These are phyloP conservation scores for Sphaceloma murrayae DNA, from an alignment of 2,329 filamentous ascomycete genomes.

Conservation along the genomic window DNA sequence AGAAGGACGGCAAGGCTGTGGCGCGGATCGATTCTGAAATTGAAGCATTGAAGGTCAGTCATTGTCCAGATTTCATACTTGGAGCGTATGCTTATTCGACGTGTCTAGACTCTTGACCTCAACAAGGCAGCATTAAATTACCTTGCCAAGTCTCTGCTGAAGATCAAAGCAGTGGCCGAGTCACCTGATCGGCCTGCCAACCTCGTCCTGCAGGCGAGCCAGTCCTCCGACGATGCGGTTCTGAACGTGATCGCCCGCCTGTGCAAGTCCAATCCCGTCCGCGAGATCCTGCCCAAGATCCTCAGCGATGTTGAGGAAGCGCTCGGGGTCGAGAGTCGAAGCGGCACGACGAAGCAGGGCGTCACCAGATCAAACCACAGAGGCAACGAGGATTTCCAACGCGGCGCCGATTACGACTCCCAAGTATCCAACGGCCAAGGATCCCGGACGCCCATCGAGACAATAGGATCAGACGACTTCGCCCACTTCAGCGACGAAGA, in stretches of 20 bases:
- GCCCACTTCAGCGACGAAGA: slow-evolving; percentile 18
- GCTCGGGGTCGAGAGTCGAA: slow-evolving; percentile 25
- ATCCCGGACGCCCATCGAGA: no score
- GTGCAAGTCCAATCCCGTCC: slow-evolving; percentile 51
- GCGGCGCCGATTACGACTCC: not conserved
- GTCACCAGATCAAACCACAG: no score
- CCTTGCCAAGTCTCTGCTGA: slow-evolving; percentile 47
- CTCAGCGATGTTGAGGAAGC: slow-evolving; percentile 34
- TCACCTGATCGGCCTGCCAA: slow-evolving; percentile 38
- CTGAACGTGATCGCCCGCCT: slow-evolving; percentile 51
- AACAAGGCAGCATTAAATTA: slow-evolving; percentile 43
- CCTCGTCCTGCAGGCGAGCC: slow-evolving; percentile 31
- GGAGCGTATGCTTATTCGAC: slow-evolving; percentile 11
- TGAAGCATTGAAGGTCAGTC: slow-evolving; percentile 45
- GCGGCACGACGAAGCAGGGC: not conserved
- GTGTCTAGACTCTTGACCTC: slow-evolving; percentile 41
- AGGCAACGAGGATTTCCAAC: no score
- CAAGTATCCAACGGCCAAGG: not conserved
- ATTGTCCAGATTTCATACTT: not conserved
- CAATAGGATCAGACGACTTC: slow-evolving; percentile 13
- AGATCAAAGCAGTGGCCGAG: slow-evolving; percentile 48
- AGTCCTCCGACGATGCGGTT: slow-evolving; percentile 37
- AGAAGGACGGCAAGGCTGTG: slow-evolving; percentile 40
- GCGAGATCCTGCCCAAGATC: slow-evolving; percentile 43
- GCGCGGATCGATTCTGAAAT: slow-evolving; percentile 55